Conservation (phyloP, 2,329 filamentous ascomycete species). For the Chaetomium globosum region DNA sequence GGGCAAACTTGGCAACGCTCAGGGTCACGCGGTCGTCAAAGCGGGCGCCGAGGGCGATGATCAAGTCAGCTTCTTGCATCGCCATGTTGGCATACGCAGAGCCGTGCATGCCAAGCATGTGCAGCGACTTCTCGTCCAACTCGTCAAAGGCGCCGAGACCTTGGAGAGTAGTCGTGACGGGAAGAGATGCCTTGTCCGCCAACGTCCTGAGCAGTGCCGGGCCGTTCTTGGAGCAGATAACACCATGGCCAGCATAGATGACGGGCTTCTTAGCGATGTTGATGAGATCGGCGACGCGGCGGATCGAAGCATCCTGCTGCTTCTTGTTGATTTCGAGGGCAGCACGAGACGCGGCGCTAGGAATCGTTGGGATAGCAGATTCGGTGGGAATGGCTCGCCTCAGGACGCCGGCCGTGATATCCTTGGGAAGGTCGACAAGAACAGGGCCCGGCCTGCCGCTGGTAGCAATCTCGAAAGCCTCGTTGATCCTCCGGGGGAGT, state of each 20-base stretch:
- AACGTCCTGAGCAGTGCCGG: constrained; percentile 79
- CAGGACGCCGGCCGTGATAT: constrained; percentile 85
- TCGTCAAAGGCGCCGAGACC: constrained; percentile 92
- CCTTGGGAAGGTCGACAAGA: constrained; percentile 93
- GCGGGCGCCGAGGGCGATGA: constrained; percentile 88
- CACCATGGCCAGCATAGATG: constrained; percentile 91
- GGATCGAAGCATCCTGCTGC: constrained; percentile 73
- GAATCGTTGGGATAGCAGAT: constrained; percentile 73
- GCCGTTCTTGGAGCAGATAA: constrained; percentile 78
- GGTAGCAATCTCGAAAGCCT: constrained; percentile 97
- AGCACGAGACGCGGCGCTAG: constrained; percentile 82
- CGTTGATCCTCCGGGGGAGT: constrained; percentile 89
- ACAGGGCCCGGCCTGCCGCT: constrained; percentile 92
- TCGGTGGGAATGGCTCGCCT: constrained; percentile 78
- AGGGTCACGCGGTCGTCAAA: constrained; percentile 96
- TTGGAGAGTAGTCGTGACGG: constrained; percentile 93
- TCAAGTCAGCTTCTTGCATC: constrained; percentile 94
- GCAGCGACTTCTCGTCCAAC: constrained; percentile 87
- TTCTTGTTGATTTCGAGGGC: constrained; percentile 72
- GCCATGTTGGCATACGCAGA: constrained; percentile 97
- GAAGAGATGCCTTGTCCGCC: constrained; percentile 87
- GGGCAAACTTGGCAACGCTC: constrained; percentile 82
- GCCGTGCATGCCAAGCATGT: constrained; percentile 99
- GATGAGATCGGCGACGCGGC: constrained; percentile 77
- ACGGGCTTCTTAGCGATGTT: constrained; percentile 91